Evolutionary conservation across 192 early-diverging fungal genomes (phyloP).

Genomic region (Umbelopsis sp.): DNA sequence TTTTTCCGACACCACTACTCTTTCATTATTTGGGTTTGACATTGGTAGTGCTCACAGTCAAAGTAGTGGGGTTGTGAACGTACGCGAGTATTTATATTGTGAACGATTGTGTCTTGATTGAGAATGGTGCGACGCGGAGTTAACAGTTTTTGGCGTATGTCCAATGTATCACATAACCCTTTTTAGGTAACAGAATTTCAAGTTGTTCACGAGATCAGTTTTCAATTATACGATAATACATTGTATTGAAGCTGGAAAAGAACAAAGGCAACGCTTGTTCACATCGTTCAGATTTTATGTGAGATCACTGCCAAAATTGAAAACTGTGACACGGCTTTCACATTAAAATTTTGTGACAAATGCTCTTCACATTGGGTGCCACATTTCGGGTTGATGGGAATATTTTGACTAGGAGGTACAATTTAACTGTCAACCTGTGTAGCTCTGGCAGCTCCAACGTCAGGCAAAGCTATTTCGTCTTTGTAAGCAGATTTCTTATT

Average conservation of each 20-base stretch:
- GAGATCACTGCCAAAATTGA: too few relatives aligned
- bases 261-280: too few relatives aligned
- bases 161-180: too few relatives aligned
- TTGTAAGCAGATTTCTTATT: not conserved
- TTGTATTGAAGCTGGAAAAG: too few relatives aligned
- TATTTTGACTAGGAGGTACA: not conserved
- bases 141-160: too few relatives aligned
- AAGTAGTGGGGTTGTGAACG: not conserved
- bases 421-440: not conserved
- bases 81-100: too few relatives aligned
- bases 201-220: too few relatives aligned
- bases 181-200: too few relatives aligned
- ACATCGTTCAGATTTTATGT: too few relatives aligned
- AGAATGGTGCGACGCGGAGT: too few relatives aligned
- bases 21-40: not conserved
- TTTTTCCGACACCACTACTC: constrained; percentile 2
- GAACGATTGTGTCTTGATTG: too few relatives aligned
- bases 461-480: not conserved
- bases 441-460: not conserved
- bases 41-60: not conserved
- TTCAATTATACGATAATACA: too few relatives aligned
- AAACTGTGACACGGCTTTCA: not conserved
- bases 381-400: not conserved
- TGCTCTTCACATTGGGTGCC: not conserved
- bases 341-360: not conserved